Percentiles rank a stretch among this genome's conserved stretches.
phyloP scores from a whole-genome alignment of 2,329 filamentous ascomycete genomes.

The Beauveria varroae region DNA sequence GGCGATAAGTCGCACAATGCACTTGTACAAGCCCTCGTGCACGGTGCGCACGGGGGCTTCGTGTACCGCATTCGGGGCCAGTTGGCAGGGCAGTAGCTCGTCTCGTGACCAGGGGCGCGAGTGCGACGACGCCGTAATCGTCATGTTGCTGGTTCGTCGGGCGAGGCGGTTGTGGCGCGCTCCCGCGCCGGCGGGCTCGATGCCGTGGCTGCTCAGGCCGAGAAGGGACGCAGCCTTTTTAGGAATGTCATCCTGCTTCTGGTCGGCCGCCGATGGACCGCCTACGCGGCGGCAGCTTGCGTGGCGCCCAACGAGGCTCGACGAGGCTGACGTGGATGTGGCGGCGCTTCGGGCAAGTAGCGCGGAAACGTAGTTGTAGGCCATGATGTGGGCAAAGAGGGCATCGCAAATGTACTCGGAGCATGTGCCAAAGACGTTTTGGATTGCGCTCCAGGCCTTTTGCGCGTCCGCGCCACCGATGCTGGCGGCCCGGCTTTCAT shows the following conservation, averaged over 20 bases:
- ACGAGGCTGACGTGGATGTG: conserved; percentile 4
- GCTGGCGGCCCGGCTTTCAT: conserved; percentile 11
- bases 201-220: conserved; percentile 30
- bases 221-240: conserved; percentile 46
- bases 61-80: conserved; percentile 16
- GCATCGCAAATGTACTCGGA: conserved; percentile 51
- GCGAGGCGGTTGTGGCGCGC: conserved; percentile 17
- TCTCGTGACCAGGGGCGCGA: conserved; percentile 20
- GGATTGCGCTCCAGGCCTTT: conserved; percentile 37
- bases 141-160: conserved; percentile 20
- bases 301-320: conserved; percentile 9
- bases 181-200: background rate
- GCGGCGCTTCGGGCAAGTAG: conserved; percentile 17
- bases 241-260: conserved; percentile 32
- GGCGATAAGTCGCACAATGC: conserved; percentile 42
- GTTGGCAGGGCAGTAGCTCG: conserved; percentile 16
- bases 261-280: conserved; percentile 3
- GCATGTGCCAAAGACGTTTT: conserved; percentile 44
- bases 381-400: conserved; percentile 51
- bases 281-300: conserved; percentile 13
- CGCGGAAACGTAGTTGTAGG: conserved; percentile 49
- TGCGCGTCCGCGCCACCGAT: conserved; percentile 14
- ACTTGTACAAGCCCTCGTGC: conserved; percentile 41
- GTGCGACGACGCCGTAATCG: conserved; percentile 4
- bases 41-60: conserved; percentile 36